phyloP scores from a whole-genome alignment of 2,329 filamentous ascomycete species.

The Apiospora saccharicola region DNA sequence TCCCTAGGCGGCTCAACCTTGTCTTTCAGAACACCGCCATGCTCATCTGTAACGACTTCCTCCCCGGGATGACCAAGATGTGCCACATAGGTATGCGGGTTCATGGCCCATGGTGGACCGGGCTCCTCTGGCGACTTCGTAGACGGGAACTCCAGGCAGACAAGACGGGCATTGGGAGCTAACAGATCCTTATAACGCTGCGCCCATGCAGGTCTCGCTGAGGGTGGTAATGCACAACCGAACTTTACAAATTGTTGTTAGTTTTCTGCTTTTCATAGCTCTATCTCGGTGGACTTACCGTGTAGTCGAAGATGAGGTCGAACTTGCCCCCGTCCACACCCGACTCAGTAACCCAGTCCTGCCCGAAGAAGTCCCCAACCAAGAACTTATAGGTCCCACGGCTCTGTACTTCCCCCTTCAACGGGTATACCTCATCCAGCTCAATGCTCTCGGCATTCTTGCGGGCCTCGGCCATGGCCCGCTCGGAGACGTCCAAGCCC shows the following conservation, averaged over 20 bases:
- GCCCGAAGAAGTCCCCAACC: conserved; percentile 71
- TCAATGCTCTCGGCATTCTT: conserved; percentile 49
- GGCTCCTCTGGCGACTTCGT: conserved; percentile 69
- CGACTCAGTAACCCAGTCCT: conserved; percentile 59
- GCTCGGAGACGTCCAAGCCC: conserved; percentile 72
- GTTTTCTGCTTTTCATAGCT: background rate
- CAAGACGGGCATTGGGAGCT: conserved; percentile 55
- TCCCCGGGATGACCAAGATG: conserved; percentile 76
- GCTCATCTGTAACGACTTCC: conserved; percentile 64
- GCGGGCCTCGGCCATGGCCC: conserved; percentile 54
- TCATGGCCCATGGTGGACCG: conserved; percentile 78
- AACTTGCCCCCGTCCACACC: conserved; percentile 56
- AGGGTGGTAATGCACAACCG: conserved; percentile 66
- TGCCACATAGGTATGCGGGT: conserved; percentile 73
- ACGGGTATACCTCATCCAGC: conserved; percentile 44
- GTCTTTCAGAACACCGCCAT: conserved; percentile 47
- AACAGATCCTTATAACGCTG: conserved; percentile 59
- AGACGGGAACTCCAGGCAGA: conserved; percentile 81
- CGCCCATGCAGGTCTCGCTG: conserved; percentile 61
- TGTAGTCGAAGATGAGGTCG: conserved; percentile 72
- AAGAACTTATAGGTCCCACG: conserved; percentile 64
- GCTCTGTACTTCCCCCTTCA: conserved; percentile 36
- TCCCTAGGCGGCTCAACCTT: conserved; percentile 45
- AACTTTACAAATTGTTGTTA: conserved; percentile 52
- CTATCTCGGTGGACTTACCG: conserved; percentile 50